A percentile compares a stretch with the other conserved stretches of the same genome.
Evolutionary conservation across 345 rosid species (phyloP).

Genomic region (Sisymbrium irio): DNA sequence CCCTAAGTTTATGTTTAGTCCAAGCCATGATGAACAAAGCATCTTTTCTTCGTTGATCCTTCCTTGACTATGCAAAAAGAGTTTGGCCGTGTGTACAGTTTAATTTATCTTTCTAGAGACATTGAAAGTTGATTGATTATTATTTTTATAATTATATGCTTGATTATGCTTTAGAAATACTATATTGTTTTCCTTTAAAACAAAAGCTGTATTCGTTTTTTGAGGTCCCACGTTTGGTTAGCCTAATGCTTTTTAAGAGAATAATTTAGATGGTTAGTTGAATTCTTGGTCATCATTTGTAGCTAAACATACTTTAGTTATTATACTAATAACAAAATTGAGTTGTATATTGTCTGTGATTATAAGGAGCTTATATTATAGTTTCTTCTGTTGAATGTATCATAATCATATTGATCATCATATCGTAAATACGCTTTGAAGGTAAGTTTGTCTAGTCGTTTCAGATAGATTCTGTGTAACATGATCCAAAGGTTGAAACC

Average conservation of each 20-base stretch:
- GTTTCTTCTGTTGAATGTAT: not conserved
- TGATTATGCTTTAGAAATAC: constrained; percentile 17
- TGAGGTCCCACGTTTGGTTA: constrained; percentile 34
- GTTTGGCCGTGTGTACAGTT: constrained; percentile 32
- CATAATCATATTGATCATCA: not conserved
- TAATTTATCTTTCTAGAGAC: not conserved
- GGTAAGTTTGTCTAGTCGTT: constrained; percentile 2
- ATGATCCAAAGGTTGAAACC: too few relatives aligned
- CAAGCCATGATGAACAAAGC: constrained; percentile 31
- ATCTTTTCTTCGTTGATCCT: constrained; percentile 22
- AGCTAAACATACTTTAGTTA: constrained; percentile 27
- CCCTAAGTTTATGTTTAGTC: constrained; percentile 18
- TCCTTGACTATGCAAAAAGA: constrained; percentile 26
- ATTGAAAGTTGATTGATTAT: constrained; percentile 2
- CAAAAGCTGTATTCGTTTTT: constrained; percentile 25
- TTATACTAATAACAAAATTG: not conserved
- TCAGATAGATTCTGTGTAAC: too few relatives aligned
- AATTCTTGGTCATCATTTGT: constrained; percentile 33
- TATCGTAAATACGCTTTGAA: constrained; percentile 5
- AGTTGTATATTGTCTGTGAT: constrained; percentile 19
- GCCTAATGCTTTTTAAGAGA: constrained; percentile 21
- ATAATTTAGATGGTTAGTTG: constrained; percentile 37
- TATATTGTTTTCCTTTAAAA: constrained; percentile 19
- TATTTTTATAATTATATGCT: not conserved
- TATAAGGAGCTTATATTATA: not conserved